Conservation (phyloP, 2,329 filamentous ascomycete species). For the Zymoseptoria crescenta region DNA sequence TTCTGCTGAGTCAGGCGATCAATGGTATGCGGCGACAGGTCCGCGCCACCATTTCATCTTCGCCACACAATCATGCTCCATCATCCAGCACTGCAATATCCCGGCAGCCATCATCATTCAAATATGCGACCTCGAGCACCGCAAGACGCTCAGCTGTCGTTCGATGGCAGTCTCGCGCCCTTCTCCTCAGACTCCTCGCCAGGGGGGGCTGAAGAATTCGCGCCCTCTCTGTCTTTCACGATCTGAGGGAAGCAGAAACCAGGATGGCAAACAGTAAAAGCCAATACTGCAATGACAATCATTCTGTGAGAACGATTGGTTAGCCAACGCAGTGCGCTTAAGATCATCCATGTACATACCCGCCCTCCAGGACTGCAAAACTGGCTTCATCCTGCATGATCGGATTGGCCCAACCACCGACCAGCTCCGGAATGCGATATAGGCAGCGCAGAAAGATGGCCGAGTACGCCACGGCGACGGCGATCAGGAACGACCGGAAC, state of each 20-base stretch:
- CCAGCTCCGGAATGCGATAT: constrained; percentile 18
- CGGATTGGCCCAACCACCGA: constrained; percentile 13
- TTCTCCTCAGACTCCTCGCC: background rate
- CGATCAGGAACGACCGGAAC: constrained; percentile 11
- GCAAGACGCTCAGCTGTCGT: background rate
- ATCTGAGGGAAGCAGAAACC: background rate
- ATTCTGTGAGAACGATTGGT: background rate
- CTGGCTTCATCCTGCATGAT: constrained; percentile 13
- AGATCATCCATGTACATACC: background rate
- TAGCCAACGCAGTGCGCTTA: background rate
- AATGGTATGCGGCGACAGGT: background rate
- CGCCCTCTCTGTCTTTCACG: background rate
- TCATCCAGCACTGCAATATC: background rate
- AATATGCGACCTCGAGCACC: background rate
- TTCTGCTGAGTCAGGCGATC: no score
- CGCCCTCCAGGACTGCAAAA: constrained; percentile 16
- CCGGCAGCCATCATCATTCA: background rate
- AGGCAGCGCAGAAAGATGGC: constrained; percentile 14
- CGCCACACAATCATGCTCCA: background rate
- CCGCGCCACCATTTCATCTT: background rate
- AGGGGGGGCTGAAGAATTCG: background rate
- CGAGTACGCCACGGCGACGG: constrained; percentile 6
- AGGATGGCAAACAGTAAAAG: background rate
- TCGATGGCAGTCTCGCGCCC: background rate
- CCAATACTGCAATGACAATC: background rate